Evolutionary conservation across 169 alveolate genomes (phyloP).

Genomic region (Cryptosporidium tyzzeri): DNA sequence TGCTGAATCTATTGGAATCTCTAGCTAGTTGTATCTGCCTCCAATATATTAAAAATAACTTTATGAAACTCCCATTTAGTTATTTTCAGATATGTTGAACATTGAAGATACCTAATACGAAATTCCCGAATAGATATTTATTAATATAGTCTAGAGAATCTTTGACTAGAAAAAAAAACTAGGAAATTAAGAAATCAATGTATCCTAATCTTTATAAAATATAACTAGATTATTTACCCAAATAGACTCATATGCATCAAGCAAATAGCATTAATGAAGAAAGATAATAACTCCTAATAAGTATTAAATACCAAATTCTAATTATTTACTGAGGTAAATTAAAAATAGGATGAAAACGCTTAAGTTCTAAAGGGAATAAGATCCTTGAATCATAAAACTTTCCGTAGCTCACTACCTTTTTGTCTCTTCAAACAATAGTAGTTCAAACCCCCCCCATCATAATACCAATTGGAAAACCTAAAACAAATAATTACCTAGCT

Average conservation of each 20-base stretch:
- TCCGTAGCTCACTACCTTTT: neutral
- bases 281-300: neutral
- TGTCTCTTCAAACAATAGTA: too few relatives aligned
- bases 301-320: neutral
- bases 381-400: neutral
- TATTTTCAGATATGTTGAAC: too few relatives aligned
- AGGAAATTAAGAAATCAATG: too few relatives aligned
- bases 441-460: neutral
- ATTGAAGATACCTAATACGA: too few relatives aligned
- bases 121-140: neutral
- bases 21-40: neutral
- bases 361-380: neutral
- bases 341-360: neutral
- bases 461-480: neutral
- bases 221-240: neutral
- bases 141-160: neutral
- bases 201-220: too few relatives aligned
- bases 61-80: neutral
- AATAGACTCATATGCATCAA: neutral
- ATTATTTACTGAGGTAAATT: too few relatives aligned
- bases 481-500: neutral
- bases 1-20: constrained; percentile 29
- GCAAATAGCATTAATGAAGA: neutral
- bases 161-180: neutral
- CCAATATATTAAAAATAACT: too few relatives aligned